These are phyloP conservation scores for Dioszegia hungarica DNA, from an alignment of 768 basidiomycete species.

Conservation along the genomic window DNA sequence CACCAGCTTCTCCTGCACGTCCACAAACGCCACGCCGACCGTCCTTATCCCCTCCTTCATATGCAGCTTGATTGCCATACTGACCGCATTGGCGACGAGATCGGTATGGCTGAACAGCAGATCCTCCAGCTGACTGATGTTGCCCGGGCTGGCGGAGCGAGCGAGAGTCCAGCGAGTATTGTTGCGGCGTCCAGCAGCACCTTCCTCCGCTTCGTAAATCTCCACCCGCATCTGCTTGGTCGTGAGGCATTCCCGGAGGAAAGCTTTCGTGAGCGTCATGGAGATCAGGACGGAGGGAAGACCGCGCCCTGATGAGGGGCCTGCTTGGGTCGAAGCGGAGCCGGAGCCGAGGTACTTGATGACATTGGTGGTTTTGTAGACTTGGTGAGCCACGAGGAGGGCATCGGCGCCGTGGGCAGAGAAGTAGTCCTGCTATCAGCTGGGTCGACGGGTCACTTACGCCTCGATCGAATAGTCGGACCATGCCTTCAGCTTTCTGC, in stretches of 20 bases:
- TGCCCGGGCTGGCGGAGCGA: constrained; percentile 72
- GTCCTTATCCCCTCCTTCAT: constrained; percentile 62
- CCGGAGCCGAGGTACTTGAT: constrained; percentile 75
- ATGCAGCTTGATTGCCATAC: constrained; percentile 75
- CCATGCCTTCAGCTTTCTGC: constrained; percentile 58
- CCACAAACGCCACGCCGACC: constrained; percentile 85
- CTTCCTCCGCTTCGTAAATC: constrained; percentile 74
- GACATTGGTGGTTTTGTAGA: constrained; percentile 71
- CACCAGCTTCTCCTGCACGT: constrained; percentile 75
- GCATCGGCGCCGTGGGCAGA: constrained; percentile 87
- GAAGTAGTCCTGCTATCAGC: constrained; percentile 60
- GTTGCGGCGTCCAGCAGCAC: constrained; percentile 59
- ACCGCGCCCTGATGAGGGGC: constrained; percentile 36
- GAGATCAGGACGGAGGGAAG: constrained; percentile 76
- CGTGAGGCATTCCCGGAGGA: constrained; percentile 85
- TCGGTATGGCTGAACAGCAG: constrained; percentile 76
- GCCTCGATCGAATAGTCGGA: constrained; percentile 77
- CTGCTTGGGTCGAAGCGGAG: constrained; percentile 10
- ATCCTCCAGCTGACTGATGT: constrained; percentile 67
- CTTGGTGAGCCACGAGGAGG: constrained; percentile 63
- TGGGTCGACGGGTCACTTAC: constrained; percentile 30
- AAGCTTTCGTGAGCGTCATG: constrained; percentile 67
- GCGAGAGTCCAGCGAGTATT: constrained; percentile 67
- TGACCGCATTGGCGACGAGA: constrained; percentile 74
- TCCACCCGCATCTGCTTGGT: constrained; percentile 84